Evolutionary conservation across 192 early-diverging fungal genomes (phyloP).

Genomic region (Allomyces macrogynus): DNA sequence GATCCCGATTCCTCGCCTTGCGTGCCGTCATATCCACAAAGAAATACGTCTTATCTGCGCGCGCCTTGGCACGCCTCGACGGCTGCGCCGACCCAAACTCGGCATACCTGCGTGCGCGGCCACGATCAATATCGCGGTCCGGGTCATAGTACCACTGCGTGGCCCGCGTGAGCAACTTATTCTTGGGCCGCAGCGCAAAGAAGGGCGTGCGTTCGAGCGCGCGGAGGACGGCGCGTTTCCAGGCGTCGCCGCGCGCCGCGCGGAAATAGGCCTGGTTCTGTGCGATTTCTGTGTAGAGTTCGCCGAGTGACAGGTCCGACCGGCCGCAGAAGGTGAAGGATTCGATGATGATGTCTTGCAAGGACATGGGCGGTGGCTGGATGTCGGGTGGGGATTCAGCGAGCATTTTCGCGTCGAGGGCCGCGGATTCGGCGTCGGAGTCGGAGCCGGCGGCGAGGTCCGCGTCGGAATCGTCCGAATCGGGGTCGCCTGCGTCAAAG

Average conservation of each 20-base stretch:
- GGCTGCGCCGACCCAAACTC: neutral
- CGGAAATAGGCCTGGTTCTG: neutral
- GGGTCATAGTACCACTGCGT: constrained; percentile 1
- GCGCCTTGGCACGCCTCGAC: neutral
- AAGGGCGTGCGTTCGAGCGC: neutral
- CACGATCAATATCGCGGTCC: neutral
- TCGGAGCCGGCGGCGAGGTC: too few relatives aligned
- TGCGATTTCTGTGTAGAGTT: neutral
- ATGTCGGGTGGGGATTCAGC: too few relatives aligned
- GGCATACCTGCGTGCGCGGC: neutral
- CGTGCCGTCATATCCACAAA: neutral
- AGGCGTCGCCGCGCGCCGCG: neutral
- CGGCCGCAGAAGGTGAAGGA: neutral
- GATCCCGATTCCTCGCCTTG: neutral
- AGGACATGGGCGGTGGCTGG: too few relatives aligned
- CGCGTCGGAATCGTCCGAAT: too few relatives aligned
- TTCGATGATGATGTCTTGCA: neutral
- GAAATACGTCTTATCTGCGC: neutral
- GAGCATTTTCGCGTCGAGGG: too few relatives aligned
- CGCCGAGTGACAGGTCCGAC: neutral
- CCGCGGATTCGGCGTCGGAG: too few relatives aligned
- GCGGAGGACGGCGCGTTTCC: neutral
- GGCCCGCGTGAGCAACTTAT: neutral
- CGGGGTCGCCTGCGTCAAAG: too few relatives aligned
- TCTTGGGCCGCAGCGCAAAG: neutral